These are phyloP conservation scores for Hymenoscyphus salicellus DNA, from an alignment of 2,329 filamentous ascomycete species.

Conservation along the genomic window DNA sequence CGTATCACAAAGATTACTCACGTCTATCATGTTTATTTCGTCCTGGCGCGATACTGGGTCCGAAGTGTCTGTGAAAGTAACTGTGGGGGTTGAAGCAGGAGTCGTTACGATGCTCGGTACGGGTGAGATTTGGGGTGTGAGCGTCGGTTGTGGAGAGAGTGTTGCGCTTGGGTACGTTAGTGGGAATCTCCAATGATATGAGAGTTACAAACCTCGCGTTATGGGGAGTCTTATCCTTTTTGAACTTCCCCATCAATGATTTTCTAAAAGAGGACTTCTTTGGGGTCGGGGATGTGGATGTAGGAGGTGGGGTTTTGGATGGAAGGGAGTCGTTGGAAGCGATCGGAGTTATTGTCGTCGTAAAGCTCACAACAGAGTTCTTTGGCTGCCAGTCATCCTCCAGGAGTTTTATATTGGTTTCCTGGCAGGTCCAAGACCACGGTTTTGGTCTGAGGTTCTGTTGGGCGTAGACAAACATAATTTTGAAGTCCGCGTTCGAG, in stretches of 20 bases:
- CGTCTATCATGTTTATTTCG: neutral
- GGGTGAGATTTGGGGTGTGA: neutral
- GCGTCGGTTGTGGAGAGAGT: neutral
- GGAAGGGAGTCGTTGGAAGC: neutral
- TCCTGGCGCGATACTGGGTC: neutral
- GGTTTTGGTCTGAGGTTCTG: slow-evolving; percentile 4
- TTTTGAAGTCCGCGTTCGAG: slow-evolving; percentile 12
- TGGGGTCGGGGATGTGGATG: neutral
- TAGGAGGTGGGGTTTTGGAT: neutral
- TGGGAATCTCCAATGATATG: neutral
- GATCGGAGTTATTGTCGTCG: neutral
- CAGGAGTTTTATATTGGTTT: slow-evolving; percentile 19
- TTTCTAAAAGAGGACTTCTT: neutral
- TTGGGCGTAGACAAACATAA: slow-evolving; percentile 17
- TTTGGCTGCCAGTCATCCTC: slow-evolving; percentile 5
- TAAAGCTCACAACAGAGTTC: slow-evolving; percentile 3
- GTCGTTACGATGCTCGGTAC: neutral
- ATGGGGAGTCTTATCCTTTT: neutral
- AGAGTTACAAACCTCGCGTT: neutral
- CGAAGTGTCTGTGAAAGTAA: neutral
- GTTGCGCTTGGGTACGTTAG: neutral
- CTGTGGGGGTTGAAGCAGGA: neutral
- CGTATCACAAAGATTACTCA: neutral
- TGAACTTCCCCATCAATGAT: neutral
- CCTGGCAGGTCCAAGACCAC: slow-evolving; percentile 15